Base-by-base conservation (phyloP, 768 basidiomycete genomes). In the Pulveroboletus ravenelii region DNA sequence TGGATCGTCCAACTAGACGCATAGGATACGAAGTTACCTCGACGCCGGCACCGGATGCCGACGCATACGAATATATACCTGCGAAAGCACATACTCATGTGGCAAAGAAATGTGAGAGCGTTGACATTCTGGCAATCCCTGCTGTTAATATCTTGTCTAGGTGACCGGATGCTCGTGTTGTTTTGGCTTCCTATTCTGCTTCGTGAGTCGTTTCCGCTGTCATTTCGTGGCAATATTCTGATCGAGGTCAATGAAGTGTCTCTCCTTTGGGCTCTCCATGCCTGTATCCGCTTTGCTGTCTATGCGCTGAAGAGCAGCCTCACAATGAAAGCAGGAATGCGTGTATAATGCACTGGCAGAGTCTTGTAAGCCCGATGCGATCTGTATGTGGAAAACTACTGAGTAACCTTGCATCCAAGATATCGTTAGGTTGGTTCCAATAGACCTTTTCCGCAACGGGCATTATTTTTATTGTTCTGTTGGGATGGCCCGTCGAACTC, bases 131-230 rank as follows among this genome's bases (percentile, higher is more conserved):
- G 5, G 25, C 5, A 49, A 27, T 15, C 5, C 4, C 20, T 30
- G 12, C 9, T 49, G 20, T 25, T 62, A 23, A 48, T 46, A 46
- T 27, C 51, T 12, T 59, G 13, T 53, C 15, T 51, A 90, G 88
- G 85, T 69, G 89, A 93, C 64, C 83, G 82, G 37, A 93, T 93
- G 89, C 78, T 93, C 41, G 61, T 89, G 32, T 63, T 86, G 37
- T 93, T 93, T 73, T 93, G 89, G 89, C 74, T 93, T 58, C 89
- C 89, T 15, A 88, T 92, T 61, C 73, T 93, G 9, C 67, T 91
- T 52, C 68, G 89, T 92, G 59, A 72, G 88, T 81, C 10, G 30
- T n/a, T 29, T 47, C 17, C 40, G 15, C 9, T 39, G 6, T 41
- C 12, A 14, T 40, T 46, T 31, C 10, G 41, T 18, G 49, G 13